These are phyloP conservation scores for Pichia sporocuriosa DNA, from an alignment of 805 yeast genomes.

Conservation along the genomic window DNA sequence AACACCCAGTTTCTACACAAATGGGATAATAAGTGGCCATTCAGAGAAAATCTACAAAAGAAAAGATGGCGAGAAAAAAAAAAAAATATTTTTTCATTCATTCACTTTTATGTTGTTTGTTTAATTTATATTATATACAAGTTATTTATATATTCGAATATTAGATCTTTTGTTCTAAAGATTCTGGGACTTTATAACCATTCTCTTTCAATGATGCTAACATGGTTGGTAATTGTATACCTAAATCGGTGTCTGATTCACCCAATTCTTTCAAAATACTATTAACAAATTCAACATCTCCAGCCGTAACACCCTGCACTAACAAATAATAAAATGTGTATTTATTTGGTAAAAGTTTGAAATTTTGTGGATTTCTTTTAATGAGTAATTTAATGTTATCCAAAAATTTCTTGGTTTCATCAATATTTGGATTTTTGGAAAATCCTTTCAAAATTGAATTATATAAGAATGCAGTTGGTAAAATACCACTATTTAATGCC, in stretches of 20 bases:
- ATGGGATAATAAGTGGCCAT: too few species aligned
- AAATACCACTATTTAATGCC: slow-evolving; percentile 30
- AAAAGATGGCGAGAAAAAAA: too few species aligned
- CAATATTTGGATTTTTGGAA: slow-evolving; percentile 28
- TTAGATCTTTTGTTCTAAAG: slow-evolving; percentile 1
- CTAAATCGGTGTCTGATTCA: slow-evolving; percentile 29
- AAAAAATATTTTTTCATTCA: too few species aligned
- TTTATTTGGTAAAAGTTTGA: slow-evolving; percentile 35
- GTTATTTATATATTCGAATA: not conserved
- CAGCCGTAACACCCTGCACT: slow-evolving; percentile 30
- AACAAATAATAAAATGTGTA: slow-evolving; percentile 45
- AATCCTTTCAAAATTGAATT: slow-evolving; percentile 47
- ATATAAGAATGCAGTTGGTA: slow-evolving; percentile 33
- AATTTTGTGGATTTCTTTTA: slow-evolving; percentile 14
- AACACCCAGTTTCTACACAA: too few species aligned
- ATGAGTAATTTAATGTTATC: slow-evolving; percentile 25
- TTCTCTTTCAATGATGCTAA: slow-evolving; percentile 20
- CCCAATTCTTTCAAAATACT: slow-evolving; percentile 35
- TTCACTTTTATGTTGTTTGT: too few species aligned
- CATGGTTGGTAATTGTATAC: slow-evolving; percentile 34
- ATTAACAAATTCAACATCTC: slow-evolving; percentile 30
- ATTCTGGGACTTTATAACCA: slow-evolving; percentile 19
- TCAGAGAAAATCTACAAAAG: too few species aligned
- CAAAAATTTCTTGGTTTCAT: slow-evolving; percentile 37
- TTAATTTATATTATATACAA: not conserved